Base-by-base conservation (phyloP, 495 filamentous ascomycete genomes). In the Lasiosphaeria miniovina region DNA sequence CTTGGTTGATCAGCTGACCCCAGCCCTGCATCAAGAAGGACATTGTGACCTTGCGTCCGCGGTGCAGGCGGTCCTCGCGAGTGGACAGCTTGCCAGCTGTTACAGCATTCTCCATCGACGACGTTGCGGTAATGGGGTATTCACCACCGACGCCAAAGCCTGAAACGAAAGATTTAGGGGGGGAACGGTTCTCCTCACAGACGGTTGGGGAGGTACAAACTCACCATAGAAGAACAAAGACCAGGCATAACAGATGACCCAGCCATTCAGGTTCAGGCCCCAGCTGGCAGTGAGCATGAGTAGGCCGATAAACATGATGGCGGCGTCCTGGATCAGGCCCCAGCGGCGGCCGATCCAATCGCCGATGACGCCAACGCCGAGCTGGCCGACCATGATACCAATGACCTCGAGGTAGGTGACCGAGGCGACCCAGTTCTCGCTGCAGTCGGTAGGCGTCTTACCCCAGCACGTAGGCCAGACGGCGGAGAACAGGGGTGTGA, bases 21-120 rank as follows among this genome's bases (percentile, higher is more conserved):
- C 91, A 96, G 50, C 91, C 92, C 71, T 96, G 92, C 92, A 96
- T 96, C 76, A 96, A 75, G 78, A 96, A 96, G 36, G 92, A 91
- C 71, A 85, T 88, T 53, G 90, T 94, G 67, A 95, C 91, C 74
- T 93, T 93, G 69, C 92, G 88, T 50, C 92, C 92, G 72, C 92
- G 90, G 80, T 96, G 92, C 49, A 96, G 82, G 73, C 92, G 89
- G 70, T 96, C 92, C 24, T 94, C 90, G 61, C 85, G 86, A 59
- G 91, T 93, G 8, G 91, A 96, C 40, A 96, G 75, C 68, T 87
- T 90, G 45, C 92, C 92, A 40, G 90, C 87, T 17, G 88, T 85
- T 43, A 93, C 86, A 11, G 90, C 88, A 65, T 92, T 93, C 71
- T 96, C 92, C 89, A 96, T 96, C 55, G 91, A 90, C 24, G 88